A percentile compares a stretch with the other conserved stretches of the same genome.
phyloP scores from a whole-genome alignment of 371 early-diverging fungal species.

The Dentiscutata heterogama region DNA sequence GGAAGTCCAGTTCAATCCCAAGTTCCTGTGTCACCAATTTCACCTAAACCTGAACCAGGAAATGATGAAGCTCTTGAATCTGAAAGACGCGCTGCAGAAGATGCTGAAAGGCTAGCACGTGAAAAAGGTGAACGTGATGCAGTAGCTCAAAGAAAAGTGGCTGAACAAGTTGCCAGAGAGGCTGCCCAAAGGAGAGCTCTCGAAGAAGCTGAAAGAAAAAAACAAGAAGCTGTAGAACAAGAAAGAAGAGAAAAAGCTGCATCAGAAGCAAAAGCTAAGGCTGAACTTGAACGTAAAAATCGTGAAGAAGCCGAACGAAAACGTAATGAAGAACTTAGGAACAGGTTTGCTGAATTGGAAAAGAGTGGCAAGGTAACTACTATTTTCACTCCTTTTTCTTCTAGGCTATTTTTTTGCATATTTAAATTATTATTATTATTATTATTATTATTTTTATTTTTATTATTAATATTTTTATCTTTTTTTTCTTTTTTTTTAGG shows the following conservation, averaged over 20 bases:
- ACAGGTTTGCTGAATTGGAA: conserved; percentile 39
- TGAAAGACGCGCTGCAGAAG: conserved; percentile 15
- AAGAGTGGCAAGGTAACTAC: conserved; percentile 42
- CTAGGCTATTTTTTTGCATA: not conserved
- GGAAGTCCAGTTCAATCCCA: not conserved
- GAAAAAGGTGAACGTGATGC: conserved; percentile 36
- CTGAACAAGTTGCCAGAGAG: conserved; percentile 32
- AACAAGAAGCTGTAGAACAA: conserved; percentile 8
- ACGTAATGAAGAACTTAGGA: conserved; percentile 30
- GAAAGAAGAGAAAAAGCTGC: conserved; percentile 37
- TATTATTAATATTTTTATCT: not conserved
- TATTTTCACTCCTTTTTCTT: not conserved
- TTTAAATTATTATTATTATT: too few species aligned
- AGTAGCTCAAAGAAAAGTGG: not conserved
- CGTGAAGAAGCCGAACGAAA: conserved; percentile 38
- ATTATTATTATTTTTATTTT: not conserved
- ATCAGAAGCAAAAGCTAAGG: conserved; percentile 28
- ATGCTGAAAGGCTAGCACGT: conserved; percentile 32
- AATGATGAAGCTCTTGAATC: not conserved
- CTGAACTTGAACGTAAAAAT: conserved; percentile 37
- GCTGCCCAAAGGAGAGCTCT: conserved; percentile 7
- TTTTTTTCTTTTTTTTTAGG: too few species aligned
- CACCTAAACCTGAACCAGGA: conserved; percentile 1
- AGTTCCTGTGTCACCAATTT: conserved; percentile 8
- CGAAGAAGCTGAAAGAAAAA: conserved; percentile 34